A percentile compares a stretch with the other conserved stretches of the same genome.
phyloP scores from a whole-genome alignment of 176 grass and related monocot species.

The Otatea glauca region DNA sequence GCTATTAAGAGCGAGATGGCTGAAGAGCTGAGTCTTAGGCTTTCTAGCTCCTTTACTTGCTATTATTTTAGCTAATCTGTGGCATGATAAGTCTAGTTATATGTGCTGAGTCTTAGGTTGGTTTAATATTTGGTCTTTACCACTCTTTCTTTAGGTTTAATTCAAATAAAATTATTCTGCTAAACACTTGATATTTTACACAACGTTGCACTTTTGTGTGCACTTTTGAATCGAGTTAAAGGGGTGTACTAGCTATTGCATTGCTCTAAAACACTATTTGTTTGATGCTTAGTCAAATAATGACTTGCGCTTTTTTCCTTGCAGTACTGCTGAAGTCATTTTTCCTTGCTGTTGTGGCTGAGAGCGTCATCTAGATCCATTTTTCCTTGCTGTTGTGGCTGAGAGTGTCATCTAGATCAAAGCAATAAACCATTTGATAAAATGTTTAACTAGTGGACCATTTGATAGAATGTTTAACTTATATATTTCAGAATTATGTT shows the following conservation, averaged over 20 bases:
- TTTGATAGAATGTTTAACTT: conserved; percentile 12
- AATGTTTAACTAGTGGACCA: background rate
- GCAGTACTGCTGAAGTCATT: conserved; percentile 49
- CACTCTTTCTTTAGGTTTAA: too few relatives aligned
- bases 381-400: background rate
- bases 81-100: background rate
- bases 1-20: too few relatives aligned
- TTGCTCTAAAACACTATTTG: too few relatives aligned
- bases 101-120: too few relatives aligned
- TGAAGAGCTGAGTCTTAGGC: background rate
- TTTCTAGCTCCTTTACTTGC: background rate
- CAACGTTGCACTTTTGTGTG: too few relatives aligned
- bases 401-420: background rate
- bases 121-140: too few relatives aligned
- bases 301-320: background rate
- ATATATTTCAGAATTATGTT: conserved; percentile 33
- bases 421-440: too few relatives aligned
- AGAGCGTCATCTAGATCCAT: background rate
- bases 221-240: too few relatives aligned
- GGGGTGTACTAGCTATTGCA: background rate
- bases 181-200: too few relatives aligned
- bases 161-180: too few relatives aligned
- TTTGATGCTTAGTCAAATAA: too few relatives aligned
- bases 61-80: background rate
- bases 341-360: background rate